Evolutionary conservation across 2,329 filamentous ascomycete species (phyloP), one percentile per base, ranked within the genome.

Genomic region (Diplodia sapinea): DNA sequence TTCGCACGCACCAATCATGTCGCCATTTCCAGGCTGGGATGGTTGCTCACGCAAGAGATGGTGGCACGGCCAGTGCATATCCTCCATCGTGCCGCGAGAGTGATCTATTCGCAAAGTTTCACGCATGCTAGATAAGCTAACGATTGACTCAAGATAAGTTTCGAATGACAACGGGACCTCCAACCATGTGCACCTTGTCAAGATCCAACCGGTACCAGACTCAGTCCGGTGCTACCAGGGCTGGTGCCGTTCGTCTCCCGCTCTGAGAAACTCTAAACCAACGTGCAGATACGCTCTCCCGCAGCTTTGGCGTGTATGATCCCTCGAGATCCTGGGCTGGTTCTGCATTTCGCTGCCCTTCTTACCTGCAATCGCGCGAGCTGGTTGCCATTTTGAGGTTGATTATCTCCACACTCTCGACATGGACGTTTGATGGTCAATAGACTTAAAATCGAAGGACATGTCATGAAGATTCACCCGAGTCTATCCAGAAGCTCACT

Each of bases 401-500:
- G 7, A 8, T 47, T 8, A n/a, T 20, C 3, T 9, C 17, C 43
- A 20, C n/a, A 20, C 20, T 3, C 20, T 20, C 43, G 9, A 20
- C 43, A 7, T 3, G 43, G 7, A 20, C 8, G 43, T n/a, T 11
- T 3, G 9, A 9, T 20, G 43, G 20, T 47, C 6, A 47, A n/a
- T 47, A 9, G 3, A 9, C 20, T 26, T 4, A 26, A 5, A 33
- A 33, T 6, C 31, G 31, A 33, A 56, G 4, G 11, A 38, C 54
- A 40, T 20, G 13, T 40, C 54, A 40, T 5, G 11, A 9, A 17
- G 2, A 3, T 9, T 51, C 31, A 26, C 11, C 11, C 6, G 51
- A 63, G 33, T 38, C 29, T 51, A 69, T 79, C 77, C 65, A 79
- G 65, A 67, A 79, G 68, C 62, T 69, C 72, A 15, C 72, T 72